Evolutionary conservation across 2,329 filamentous ascomycete genomes (phyloP).

Genomic region (Aspergillus latus): DNA sequence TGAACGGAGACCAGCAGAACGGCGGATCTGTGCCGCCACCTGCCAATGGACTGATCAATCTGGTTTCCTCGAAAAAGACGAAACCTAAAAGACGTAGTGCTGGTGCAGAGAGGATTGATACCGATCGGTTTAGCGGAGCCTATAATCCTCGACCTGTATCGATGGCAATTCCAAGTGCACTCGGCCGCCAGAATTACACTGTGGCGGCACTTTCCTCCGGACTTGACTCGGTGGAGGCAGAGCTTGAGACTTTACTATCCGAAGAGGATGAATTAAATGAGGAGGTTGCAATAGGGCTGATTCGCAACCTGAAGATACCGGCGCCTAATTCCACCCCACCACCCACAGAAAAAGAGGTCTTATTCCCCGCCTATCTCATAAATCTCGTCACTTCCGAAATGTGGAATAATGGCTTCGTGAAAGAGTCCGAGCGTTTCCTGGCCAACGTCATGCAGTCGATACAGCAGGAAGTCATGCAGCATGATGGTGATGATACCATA

Average conservation of each 20-base stretch:
- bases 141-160: conserved; percentile 96
- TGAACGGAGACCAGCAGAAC: conserved; percentile 61
- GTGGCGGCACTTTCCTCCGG: conserved; percentile 76
- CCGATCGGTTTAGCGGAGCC: conserved; percentile 85
- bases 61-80: conserved; percentile 95
- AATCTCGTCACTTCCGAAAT: conserved; percentile 99
- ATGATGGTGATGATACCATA: conserved; percentile 94
- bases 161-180: conserved; percentile 70
- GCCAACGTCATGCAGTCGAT: conserved; percentile 99
- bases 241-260: conserved; percentile 88
- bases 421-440: conserved; percentile 97
- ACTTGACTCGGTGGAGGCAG: conserved; percentile 88
- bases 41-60: conserved; percentile 82
- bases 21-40: conserved; percentile 58
- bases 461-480: conserved; percentile 98
- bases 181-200: conserved; percentile 68
- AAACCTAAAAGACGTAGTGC: conserved; percentile 80
- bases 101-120: conserved; percentile 77
- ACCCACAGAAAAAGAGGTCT: conserved; percentile 95
- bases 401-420: conserved; percentile 99
- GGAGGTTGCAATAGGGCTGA: conserved; percentile 93
- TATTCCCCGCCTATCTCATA: conserved; percentile 98
- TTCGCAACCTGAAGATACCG: conserved; percentile 95
- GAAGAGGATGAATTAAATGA: conserved; percentile 96
- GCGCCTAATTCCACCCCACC: conserved; percentile 81